Percentiles rank a stretch among this genome's conserved stretches.
Evolutionary conservation across 805 yeast genomes (phyloP).

Genomic region (Kluyveromyces wickerhamii): DNA sequence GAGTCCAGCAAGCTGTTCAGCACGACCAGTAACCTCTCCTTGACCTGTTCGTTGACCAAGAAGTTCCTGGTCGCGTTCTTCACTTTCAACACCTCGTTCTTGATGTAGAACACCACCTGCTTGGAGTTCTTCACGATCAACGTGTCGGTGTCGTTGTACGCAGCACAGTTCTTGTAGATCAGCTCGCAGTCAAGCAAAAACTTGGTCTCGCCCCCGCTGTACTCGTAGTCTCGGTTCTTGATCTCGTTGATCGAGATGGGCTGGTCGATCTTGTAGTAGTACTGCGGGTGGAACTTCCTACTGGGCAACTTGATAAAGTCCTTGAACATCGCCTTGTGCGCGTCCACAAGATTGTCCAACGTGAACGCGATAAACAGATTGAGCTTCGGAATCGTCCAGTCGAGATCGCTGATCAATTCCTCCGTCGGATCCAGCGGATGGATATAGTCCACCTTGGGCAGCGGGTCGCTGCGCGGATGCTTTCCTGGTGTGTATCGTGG

Average conservation of each 20-base stretch:
- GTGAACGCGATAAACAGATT: slow-evolving; percentile 25
- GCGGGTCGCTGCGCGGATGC: slow-evolving; percentile 22
- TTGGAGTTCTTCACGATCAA: slow-evolving; percentile 61
- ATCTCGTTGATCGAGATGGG: slow-evolving; percentile 72
- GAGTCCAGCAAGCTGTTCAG: slow-evolving; percentile 24
- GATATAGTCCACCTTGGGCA: slow-evolving; percentile 20
- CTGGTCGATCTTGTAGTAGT: slow-evolving; percentile 51
- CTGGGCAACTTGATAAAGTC: slow-evolving; percentile 69
- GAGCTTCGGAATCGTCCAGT: slow-evolving; percentile 29
- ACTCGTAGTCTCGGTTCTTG: slow-evolving; percentile 32
- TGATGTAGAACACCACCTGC: slow-evolving; percentile 48
- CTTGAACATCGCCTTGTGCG: slow-evolving; percentile 27
- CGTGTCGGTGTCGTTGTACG: slow-evolving; percentile 60
- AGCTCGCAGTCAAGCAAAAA: slow-evolving; percentile 53
- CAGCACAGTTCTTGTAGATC: slow-evolving; percentile 62
- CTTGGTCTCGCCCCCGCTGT: slow-evolving; percentile 29
- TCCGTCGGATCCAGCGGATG: slow-evolving; percentile 25
- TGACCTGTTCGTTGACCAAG: slow-evolving; percentile 21
- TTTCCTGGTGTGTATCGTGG: slow-evolving; percentile 27
- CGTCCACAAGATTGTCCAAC: slow-evolving; percentile 23
- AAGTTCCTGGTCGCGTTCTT: slow-evolving; percentile 28
- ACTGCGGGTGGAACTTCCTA: slow-evolving; percentile 70
- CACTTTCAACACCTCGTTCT: slow-evolving; percentile 38
- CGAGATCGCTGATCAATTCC: slow-evolving; percentile 22
- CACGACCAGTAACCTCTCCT: slow-evolving; percentile 12